Percentiles rank a stretch among this genome's conserved stretches.
These are phyloP conservation scores for Arthrobotrys pseudoclavata DNA, from an alignment of 2,329 filamentous ascomycete species.

Conservation along the genomic window DNA sequence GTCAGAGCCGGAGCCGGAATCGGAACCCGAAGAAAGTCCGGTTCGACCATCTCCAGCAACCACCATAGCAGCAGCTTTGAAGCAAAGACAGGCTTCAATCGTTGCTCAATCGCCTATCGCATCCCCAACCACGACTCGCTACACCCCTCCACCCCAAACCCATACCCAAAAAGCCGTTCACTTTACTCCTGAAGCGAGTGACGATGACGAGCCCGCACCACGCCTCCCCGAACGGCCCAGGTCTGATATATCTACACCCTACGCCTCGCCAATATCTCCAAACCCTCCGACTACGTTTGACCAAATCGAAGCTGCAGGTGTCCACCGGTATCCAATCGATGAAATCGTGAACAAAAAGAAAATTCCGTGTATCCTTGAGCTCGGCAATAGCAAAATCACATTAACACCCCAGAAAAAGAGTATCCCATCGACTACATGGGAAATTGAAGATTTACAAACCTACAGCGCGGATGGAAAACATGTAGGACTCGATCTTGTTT, in stretches of 20 bases:
- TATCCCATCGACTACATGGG: constrained; percentile 91
- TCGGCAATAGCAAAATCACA: constrained; percentile 85
- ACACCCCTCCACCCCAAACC: constrained; percentile 54
- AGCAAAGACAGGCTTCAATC: constrained; percentile 39
- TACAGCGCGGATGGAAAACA: constrained; percentile 99
- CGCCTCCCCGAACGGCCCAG: constrained; percentile 45
- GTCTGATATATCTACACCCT: constrained; percentile 46
- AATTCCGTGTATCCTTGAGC: constrained; percentile 63
- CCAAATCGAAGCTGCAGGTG: constrained; percentile 57
- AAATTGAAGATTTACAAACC: constrained; percentile 93
- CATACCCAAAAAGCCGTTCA: constrained; percentile 53
- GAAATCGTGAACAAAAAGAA: constrained; percentile 64
- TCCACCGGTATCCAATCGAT: constrained; percentile 62
- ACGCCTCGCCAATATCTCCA: constrained; percentile 46
- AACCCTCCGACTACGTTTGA: constrained; percentile 57
- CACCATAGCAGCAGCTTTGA: constrained; percentile 45
- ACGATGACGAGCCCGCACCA: constrained; percentile 49
- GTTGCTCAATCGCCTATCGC: constrained; percentile 23
- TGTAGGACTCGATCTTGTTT: constrained; percentile 92
- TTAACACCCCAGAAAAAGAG: constrained; percentile 86
- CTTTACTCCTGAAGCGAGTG: constrained; percentile 56
- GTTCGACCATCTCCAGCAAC: constrained; percentile 43
- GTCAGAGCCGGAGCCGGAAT: constrained; percentile 41
- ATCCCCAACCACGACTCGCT: constrained; percentile 18
- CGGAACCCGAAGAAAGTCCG: constrained; percentile 31